These are phyloP conservation scores for Apophysomyces ossiformis DNA, from an alignment of 371 early-diverging fungal species.

Conservation along the genomic window DNA sequence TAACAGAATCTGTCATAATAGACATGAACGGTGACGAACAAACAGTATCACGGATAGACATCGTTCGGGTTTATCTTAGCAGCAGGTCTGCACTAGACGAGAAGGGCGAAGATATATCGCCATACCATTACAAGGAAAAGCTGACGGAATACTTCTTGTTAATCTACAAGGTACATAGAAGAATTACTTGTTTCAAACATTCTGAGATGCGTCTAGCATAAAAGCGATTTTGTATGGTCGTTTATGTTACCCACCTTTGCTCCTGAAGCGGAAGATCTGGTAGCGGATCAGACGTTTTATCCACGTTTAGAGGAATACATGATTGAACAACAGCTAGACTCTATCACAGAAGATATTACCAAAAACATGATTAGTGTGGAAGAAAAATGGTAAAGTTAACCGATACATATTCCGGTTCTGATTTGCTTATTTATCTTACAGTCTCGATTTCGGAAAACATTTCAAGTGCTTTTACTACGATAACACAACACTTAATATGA, in stretches of 20 bases:
- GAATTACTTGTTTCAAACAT: not conserved
- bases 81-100: constrained; percentile 21
- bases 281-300: constrained; percentile 35
- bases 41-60: constrained; percentile 27
- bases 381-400: constrained; percentile 38
- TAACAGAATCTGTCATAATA: constrained; percentile 29
- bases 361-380: constrained; percentile 29
- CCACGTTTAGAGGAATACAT: constrained; percentile 30
- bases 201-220: constrained; percentile 26
- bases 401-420: not conserved
- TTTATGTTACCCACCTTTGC: constrained; percentile 38
- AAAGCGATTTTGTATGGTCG: constrained; percentile 41
- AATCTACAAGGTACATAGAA: constrained; percentile 53
- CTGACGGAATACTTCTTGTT: constrained; percentile 55
- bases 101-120: constrained; percentile 12
- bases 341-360: constrained; percentile 19
- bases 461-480: constrained; percentile 53
- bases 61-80: constrained; percentile 45
- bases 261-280: constrained; percentile 27
- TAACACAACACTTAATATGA: constrained; percentile 43
- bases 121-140: constrained; percentile 22
- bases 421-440: constrained; percentile 10
- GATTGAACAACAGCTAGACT: constrained; percentile 28
- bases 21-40: constrained; percentile 41
- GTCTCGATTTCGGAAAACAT: constrained; percentile 38